These are phyloP conservation scores for Candida namnaoensis DNA, from an alignment of 805 yeast species.

Conservation along the genomic window DNA sequence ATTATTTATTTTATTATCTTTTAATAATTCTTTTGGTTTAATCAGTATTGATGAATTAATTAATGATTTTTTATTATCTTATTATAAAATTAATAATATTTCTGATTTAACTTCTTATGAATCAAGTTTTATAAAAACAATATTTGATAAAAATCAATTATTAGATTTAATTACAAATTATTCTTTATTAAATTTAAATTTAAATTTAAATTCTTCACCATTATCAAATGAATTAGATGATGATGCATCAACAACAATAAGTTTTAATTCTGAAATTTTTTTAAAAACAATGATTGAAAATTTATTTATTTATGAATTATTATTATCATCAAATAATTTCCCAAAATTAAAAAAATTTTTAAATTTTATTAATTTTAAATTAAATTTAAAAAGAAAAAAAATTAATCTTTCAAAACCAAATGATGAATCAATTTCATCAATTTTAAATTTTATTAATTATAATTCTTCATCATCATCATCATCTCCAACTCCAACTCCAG, in stretches of 20 bases:
- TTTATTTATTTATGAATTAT: not conserved
- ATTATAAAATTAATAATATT: too few relatives aligned
- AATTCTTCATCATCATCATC: too few relatives aligned
- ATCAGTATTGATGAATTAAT: not conserved
- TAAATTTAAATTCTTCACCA: too few relatives aligned
- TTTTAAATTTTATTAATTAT: too few relatives aligned
- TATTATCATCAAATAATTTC: too few relatives aligned
- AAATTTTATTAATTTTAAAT: constrained; percentile 10
- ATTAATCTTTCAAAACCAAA: constrained; percentile 13
- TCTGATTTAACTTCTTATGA: not conserved
- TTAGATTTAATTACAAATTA: too few relatives aligned
- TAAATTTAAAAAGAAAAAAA: constrained; percentile 17
- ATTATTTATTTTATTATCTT: not conserved
- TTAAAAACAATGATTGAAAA: constrained; percentile 12
- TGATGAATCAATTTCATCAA: not conserved
- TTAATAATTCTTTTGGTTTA: too few relatives aligned
- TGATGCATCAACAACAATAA: constrained; percentile 2
- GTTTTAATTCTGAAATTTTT: constrained; percentile 15
- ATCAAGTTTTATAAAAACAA: not conserved
- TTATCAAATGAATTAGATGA: not conserved
- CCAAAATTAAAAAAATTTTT: constrained; percentile 7
- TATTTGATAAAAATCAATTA: not conserved
- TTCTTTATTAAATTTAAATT: too few relatives aligned
- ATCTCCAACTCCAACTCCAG: too few relatives aligned
- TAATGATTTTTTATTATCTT: not conserved